A percentile compares a stretch with the other conserved stretches of the same genome.
Evolutionary conservation across 106 monocot species (phyloP).

Genomic region (Acorus gramineus): DNA sequence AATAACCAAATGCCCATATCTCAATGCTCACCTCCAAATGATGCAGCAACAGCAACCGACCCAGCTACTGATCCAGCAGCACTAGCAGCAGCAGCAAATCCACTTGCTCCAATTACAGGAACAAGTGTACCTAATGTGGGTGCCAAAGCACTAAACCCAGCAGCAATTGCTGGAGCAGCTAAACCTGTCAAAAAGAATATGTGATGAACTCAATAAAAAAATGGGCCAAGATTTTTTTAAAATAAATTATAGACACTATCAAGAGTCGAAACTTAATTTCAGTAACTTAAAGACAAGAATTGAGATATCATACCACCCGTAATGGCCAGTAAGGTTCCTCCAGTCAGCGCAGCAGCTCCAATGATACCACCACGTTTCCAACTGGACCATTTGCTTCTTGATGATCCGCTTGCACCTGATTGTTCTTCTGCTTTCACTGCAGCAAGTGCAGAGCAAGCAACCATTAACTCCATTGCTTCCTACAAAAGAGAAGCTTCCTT

Average conservation of each 20-base stretch:
- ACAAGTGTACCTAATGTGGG: slow-evolving; percentile 85
- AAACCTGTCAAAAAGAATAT: slow-evolving; percentile 38
- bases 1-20: no score
- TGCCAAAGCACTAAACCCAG: slow-evolving; percentile 86
- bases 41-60: slow-evolving; percentile 96
- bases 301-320: slow-evolving; percentile 55
- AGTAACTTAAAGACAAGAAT: not conserved
- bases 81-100: slow-evolving; percentile 91
- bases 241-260: not conserved
- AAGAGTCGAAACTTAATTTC: not conserved
- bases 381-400: slow-evolving; percentile 60
- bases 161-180: slow-evolving; percentile 99
- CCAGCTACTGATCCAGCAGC: slow-evolving; percentile 95
- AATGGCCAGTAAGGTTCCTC: slow-evolving; percentile 81
- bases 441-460: slow-evolving; percentile 96
- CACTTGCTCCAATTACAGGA: slow-evolving; percentile 88
- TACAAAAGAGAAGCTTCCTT: slow-evolving; percentile 16
- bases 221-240: not conserved
- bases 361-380: slow-evolving; percentile 96
- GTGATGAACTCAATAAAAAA: not conserved
- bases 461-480: slow-evolving; percentile 98
- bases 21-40: slow-evolving; percentile 71
- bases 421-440: slow-evolving; percentile 56
- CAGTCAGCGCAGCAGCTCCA: slow-evolving; percentile 93
- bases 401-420: slow-evolving; percentile 30